Evolutionary conservation across 2,329 filamentous ascomycete genomes (phyloP), one percentile per base, ranked within the genome.

Genomic region (Xylaria arbuscula): DNA sequence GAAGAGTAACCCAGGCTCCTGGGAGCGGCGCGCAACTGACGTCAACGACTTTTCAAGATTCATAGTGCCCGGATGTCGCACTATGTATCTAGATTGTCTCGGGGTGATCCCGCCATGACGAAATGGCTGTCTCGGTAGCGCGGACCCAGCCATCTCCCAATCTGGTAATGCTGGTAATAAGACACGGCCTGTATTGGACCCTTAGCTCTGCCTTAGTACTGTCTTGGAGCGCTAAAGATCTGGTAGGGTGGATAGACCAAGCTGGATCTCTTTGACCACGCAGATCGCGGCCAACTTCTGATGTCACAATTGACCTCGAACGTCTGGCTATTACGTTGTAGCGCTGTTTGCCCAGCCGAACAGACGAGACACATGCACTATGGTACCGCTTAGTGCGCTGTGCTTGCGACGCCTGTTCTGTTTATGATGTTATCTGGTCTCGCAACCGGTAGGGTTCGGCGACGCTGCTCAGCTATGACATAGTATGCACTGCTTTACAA

Each of bases 241-340:
- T 53, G 22, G 36, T 38, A 59, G 59, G 51, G 45, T 53, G 55
- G 15, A 69, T 47, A 57, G 15, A 34, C 10, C n/a, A 34, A 32
- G 24, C 40, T 19, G 38, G 62, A 68, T 48, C 53, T 70, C 59
- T 64, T 70, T 69, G n/a, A 66, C 40, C 36, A 50, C 61, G 69
- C 71, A 59, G 70, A 70, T 72, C 47, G 40, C 57, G 54, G 13
- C 55, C n/a, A 48, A 56, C 6, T 45, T 64, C 68, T 74, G 74
- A 75, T 76, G 73, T 76, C 73, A 76, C 71, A 47, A 70, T 32
- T 50, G 62, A n/a, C 63, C 28, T 40, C 36, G 19, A 48, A 34
- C 28, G 22, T 38, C 17, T 24, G 3, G 28, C 51, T 22, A 57
- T 54, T 62, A 62, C 62, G 57, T 62, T 42, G 45, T 19, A 45